A percentile compares a stretch with the other conserved stretches of the same genome.
phyloP scores from a whole-genome alignment of 2,329 filamentous ascomycete species.

The Fusarium penzigii region DNA sequence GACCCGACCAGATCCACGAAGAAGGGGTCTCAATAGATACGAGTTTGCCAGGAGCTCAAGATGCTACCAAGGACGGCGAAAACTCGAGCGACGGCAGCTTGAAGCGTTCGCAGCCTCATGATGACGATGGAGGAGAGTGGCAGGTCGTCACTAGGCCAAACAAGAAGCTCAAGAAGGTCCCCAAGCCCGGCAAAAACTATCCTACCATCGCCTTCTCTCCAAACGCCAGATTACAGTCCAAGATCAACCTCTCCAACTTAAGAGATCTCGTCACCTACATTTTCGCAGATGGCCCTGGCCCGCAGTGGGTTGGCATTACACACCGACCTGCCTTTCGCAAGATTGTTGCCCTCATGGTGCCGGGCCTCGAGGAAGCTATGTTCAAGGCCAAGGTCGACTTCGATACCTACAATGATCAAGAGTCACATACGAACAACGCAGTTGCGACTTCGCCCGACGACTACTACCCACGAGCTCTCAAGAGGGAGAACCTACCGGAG shows the following conservation, averaged over 20 bases:
- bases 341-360: slow-evolving; percentile 88
- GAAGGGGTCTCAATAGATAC: slow-evolving; percentile 2
- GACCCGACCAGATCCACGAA: slow-evolving; percentile 8
- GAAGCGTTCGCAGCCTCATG: slow-evolving; percentile 52
- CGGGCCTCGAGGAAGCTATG: slow-evolving; percentile 87
- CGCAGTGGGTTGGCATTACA: slow-evolving; percentile 65
- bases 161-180: slow-evolving; percentile 64
- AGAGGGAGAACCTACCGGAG: slow-evolving; percentile 51
- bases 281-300: slow-evolving; percentile 64
- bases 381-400: slow-evolving; percentile 66
- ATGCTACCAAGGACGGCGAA: slow-evolving; percentile 15
- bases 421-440: slow-evolving; percentile 32
- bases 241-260: slow-evolving; percentile 63
- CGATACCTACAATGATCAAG: slow-evolving; percentile 43
- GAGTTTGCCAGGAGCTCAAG: background rate
- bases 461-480: slow-evolving; percentile 58
- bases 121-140: slow-evolving; percentile 50
- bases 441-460: slow-evolving; percentile 54
- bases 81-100: slow-evolving; percentile 42
- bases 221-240: slow-evolving; percentile 59
- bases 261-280: slow-evolving; percentile 67
- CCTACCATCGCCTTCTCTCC: slow-evolving; percentile 60
- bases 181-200: slow-evolving; percentile 57
- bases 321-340: slow-evolving; percentile 69
- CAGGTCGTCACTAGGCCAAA: slow-evolving; percentile 54